Conservation (phyloP, 306 rosid genomes). For the Leucaena leucocephala region DNA sequence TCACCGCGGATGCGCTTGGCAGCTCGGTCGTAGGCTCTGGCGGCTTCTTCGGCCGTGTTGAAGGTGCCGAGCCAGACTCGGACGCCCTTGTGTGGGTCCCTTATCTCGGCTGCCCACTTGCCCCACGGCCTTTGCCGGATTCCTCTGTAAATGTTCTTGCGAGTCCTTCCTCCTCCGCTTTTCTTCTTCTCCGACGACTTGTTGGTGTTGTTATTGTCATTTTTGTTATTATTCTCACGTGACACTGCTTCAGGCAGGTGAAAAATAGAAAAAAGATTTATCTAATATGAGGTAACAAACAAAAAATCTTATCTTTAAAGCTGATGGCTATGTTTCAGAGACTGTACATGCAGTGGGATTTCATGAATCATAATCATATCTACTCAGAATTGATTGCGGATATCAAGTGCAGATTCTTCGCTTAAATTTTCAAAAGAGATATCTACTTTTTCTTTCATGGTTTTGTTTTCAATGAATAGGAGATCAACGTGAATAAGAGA, state of each 20-base stretch:
- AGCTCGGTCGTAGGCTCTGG: slow-evolving; percentile 71
- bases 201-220: background rate
- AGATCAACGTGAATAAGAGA: background rate
- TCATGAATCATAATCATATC: background rate
- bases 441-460: background rate
- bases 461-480: slow-evolving; percentile 21
- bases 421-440: background rate
- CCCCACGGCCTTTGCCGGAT: slow-evolving; percentile 87
- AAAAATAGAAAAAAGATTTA: background rate
- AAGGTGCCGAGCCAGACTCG: slow-evolving; percentile 84
- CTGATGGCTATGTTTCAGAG: background rate
- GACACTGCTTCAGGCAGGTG: background rate
- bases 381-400: background rate
- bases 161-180: background rate
- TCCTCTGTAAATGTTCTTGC: slow-evolving; percentile 75
- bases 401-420: background rate
- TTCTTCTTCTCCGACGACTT: slow-evolving; percentile 4
- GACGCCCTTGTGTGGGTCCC: slow-evolving; percentile 74
- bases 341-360: background rate
- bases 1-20: slow-evolving; percentile 78
- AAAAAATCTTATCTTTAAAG: background rate
- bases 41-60: slow-evolving; percentile 73
- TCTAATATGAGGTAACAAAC: background rate
- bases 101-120: slow-evolving; percentile 89
- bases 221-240: background rate